Evolutionary conservation across 768 basidiomycete genomes (phyloP).

Genomic region (Termitomyces titanicus): DNA sequence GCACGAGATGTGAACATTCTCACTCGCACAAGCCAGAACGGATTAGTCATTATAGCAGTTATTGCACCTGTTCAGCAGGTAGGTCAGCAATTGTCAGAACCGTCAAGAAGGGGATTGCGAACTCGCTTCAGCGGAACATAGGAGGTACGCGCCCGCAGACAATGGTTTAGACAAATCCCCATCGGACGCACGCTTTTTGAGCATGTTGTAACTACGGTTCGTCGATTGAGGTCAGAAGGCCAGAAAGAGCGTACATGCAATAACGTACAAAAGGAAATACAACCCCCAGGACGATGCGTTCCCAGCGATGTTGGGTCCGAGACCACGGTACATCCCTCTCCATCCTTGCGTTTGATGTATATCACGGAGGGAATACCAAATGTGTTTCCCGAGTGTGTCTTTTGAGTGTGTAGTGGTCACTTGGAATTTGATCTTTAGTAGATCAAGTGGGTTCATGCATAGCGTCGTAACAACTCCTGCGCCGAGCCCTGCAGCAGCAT

Average conservation of each 20-base stretch:
- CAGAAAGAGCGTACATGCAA: constrained; percentile 3
- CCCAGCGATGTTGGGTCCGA: constrained; percentile 88
- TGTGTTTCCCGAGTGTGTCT: constrained; percentile 65
- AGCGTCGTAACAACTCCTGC: constrained; percentile 91
- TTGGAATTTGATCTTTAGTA: constrained; percentile 93
- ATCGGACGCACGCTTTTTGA: constrained; percentile 76
- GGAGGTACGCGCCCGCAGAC: constrained; percentile 74
- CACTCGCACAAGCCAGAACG: constrained; percentile 96
- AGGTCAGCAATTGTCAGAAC: constrained; percentile 9
- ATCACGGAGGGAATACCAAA: constrained; percentile 70
- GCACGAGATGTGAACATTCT: constrained; percentile 87
- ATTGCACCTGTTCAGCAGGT: constrained; percentile 64
- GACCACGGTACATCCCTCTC: constrained; percentile 85
- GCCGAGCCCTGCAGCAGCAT: constrained; percentile 90
- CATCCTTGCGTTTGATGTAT: constrained; percentile 77
- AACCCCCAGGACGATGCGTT: constrained; percentile 97
- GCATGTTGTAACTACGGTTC: constrained; percentile 77
- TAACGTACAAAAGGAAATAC: constrained; percentile 93
- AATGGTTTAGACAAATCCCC: constrained; percentile 64
- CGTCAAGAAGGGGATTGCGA: constrained; percentile 37
- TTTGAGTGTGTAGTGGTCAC: constrained; percentile 66
- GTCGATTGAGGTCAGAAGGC: constrained; percentile 1
- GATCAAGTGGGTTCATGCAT: constrained; percentile 96
- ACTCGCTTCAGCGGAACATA: constrained; percentile 97
- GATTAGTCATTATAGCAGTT: constrained; percentile 94